These are phyloP conservation scores for Firmiana major DNA, from an alignment of 345 rosid species.

Conservation along the genomic window DNA sequence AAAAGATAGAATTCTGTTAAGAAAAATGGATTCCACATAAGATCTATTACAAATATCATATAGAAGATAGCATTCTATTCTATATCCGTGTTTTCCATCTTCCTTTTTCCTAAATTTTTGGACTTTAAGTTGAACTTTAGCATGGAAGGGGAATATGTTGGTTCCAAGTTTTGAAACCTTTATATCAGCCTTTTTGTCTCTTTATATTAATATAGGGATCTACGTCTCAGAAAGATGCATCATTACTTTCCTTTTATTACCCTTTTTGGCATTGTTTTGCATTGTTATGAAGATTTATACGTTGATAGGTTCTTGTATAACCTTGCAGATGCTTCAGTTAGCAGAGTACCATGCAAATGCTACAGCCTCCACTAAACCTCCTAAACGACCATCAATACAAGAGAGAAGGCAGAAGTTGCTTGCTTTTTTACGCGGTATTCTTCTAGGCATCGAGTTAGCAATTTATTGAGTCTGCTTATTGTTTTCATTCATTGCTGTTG, in stretches of 20 bases:
- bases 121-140: neutral
- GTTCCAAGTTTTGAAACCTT: neutral
- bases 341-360: slow-evolving; percentile 80
- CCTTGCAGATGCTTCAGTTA: slow-evolving; percentile 79
- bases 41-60: neutral
- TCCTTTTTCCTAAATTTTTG: neutral
- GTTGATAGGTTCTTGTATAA: slow-evolving; percentile 18
- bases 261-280: neutral
- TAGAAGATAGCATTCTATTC: neutral
- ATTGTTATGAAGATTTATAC: neutral
- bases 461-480: slow-evolving; percentile 9
- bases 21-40: neutral
- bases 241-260: neutral
- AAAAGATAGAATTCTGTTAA: neutral
- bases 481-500: neutral
- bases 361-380: slow-evolving; percentile 49
- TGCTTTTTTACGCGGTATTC: slow-evolving; percentile 66
- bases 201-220: neutral
- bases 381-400: slow-evolving; percentile 67
- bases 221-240: neutral
- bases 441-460: slow-evolving; percentile 12
- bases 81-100: neutral
- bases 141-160: neutral
- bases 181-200: neutral
- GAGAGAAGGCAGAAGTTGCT: slow-evolving; percentile 79